Percentiles rank a stretch among this genome's conserved stretches.
Evolutionary conservation across 768 basidiomycete species (phyloP).

Genomic region (Boletus sensibilis): DNA sequence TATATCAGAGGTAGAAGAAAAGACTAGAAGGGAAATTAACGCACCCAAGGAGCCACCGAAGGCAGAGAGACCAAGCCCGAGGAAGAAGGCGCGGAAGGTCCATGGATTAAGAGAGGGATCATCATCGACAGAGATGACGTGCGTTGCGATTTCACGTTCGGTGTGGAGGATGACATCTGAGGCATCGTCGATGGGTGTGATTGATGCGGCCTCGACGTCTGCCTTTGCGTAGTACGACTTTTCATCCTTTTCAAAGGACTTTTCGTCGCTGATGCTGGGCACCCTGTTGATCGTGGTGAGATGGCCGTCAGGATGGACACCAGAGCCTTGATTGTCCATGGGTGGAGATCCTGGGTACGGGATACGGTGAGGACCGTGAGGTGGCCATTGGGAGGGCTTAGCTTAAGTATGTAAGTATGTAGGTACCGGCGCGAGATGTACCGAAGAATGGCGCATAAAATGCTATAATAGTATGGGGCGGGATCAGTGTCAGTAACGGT

Average conservation of each 20-base stretch:
- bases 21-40: background rate
- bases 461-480: background rate
- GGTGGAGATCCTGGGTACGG: background rate
- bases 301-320: background rate
- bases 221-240: constrained; percentile 23
- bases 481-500: background rate
- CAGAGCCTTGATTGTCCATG: constrained; percentile 4
- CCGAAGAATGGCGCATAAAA: background rate
- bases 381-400: background rate
- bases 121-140: constrained; percentile 42
- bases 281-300: background rate
- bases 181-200: constrained; percentile 2
- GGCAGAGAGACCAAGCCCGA: constrained; percentile 53
- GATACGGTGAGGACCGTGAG: background rate
- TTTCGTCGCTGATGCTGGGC: constrained; percentile 8
- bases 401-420: constrained; percentile 8
- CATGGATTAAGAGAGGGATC: constrained; percentile 29
- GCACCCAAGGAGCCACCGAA: constrained; percentile 51
- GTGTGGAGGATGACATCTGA: constrained; percentile 32
- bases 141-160: constrained; percentile 48
- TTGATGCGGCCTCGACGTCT: constrained; percentile 33
- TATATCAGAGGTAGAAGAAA: background rate
- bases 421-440: background rate
- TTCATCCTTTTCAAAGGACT: constrained; percentile 7
- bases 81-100: constrained; percentile 48